Evolutionary conservation across 169 alveolate genomes (phyloP).

Genomic region (Plasmodium gonderi): DNA sequence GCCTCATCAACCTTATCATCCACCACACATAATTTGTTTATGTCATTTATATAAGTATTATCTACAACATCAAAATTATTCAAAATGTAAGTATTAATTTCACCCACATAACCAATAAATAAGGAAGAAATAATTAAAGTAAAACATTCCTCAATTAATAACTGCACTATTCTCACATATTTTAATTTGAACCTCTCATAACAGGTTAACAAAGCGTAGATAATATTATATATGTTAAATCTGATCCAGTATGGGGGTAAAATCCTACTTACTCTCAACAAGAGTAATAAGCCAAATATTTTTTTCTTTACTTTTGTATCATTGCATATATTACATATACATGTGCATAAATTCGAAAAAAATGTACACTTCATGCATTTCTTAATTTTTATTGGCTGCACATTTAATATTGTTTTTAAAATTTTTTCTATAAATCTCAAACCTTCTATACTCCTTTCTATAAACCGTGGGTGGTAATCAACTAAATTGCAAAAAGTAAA

Average conservation of each 20-base stretch:
- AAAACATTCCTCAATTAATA: slow-evolving; percentile 58
- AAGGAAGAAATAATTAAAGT: slow-evolving; percentile 25
- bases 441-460: slow-evolving; percentile 18
- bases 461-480: slow-evolving; percentile 28
- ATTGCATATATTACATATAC: slow-evolving; percentile 57
- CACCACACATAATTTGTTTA: background rate
- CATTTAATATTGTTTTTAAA: slow-evolving; percentile 31
- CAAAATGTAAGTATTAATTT: slow-evolving; percentile 46
- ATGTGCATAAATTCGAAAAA: slow-evolving; percentile 44
- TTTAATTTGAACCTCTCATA: slow-evolving; percentile 25
- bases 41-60: slow-evolving; percentile 10
- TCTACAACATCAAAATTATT: background rate
- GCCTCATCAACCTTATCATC: background rate
- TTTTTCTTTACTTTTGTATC: slow-evolving; percentile 45
- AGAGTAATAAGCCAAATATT: slow-evolving; percentile 64
- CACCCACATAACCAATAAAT: slow-evolving; percentile 66
- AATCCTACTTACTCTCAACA: slow-evolving; percentile 55
- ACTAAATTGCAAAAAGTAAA: slow-evolving; percentile 39
- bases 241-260: slow-evolving; percentile 57
- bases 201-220: slow-evolving; percentile 24
- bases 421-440: slow-evolving; percentile 33
- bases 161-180: slow-evolving; percentile 15
- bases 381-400: slow-evolving; percentile 54
- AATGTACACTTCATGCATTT: slow-evolving; percentile 20
- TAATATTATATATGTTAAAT: slow-evolving; percentile 31